Conservation (phyloP, 2,329 filamentous ascomycete genomes). For the Tolypocladium endophyticum region DNA sequence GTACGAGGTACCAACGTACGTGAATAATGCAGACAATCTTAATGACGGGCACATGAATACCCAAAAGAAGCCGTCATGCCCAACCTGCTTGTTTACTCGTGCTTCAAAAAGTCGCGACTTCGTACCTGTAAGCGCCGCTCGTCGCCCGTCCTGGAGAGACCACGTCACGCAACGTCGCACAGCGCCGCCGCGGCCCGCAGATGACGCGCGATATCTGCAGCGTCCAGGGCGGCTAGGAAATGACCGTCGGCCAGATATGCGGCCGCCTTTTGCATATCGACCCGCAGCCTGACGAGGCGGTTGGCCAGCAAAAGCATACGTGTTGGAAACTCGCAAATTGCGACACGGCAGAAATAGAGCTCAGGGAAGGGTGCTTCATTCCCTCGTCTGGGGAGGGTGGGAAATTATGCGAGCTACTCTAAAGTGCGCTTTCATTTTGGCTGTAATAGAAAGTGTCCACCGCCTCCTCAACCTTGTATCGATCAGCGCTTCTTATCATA, state of each 20-base stretch:
- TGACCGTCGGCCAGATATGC: not conserved
- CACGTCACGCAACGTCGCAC: not conserved
- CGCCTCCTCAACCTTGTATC: not conserved
- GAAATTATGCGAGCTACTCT: not conserved
- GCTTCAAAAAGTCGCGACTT: not conserved
- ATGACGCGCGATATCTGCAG: not conserved
- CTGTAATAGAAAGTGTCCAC: not conserved
- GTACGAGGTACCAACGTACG: not conserved
- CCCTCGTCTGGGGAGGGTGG: not conserved
- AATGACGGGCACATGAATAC: not conserved
- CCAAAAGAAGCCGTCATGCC: not conserved
- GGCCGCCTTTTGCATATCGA: not conserved
- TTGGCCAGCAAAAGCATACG: not conserved
- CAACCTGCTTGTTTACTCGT: not conserved
- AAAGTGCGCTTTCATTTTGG: not conserved
- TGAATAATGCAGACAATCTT: not conserved
- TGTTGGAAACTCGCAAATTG: not conserved
- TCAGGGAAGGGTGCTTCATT: not conserved
- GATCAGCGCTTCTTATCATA: not conserved
- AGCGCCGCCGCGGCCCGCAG: not conserved
- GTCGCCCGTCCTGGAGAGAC: not conserved
- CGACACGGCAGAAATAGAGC: not conserved
- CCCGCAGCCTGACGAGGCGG: not conserved
- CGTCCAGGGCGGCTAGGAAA: not conserved
- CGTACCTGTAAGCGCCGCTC: not conserved